Percentiles rank a stretch among this genome's conserved stretches.
Conservation (phyloP, 1,284 basidiomycete genomes). For the Trichosporon ovoides region DNA sequence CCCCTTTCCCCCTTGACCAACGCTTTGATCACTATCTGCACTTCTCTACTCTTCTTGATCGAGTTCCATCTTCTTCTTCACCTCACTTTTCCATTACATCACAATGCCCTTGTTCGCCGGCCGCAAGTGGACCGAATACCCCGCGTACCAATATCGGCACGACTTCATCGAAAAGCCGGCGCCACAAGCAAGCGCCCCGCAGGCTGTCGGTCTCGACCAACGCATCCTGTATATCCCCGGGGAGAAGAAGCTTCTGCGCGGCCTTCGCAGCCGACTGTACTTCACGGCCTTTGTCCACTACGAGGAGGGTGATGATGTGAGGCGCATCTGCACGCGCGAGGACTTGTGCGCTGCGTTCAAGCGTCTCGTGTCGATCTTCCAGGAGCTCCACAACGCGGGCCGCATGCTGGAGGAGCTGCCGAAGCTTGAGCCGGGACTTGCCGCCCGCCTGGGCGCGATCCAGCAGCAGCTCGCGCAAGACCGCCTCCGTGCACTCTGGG, state of each 20-base stretch:
- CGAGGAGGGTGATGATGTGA: background rate
- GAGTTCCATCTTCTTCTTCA: too few species aligned
- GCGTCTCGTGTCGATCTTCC: slow-evolving; percentile 1
- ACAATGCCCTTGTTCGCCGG: background rate
- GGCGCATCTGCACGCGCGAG: background rate
- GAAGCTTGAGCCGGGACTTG: background rate
- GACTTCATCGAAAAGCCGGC: background rate
- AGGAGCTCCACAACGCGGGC: background rate
- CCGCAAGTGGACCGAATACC: slow-evolving; percentile 1
- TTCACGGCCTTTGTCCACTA: background rate
- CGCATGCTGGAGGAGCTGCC: background rate
- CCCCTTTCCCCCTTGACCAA: too few species aligned
- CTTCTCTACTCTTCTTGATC: too few species aligned
- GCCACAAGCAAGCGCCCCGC: background rate
- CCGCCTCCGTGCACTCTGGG: background rate
- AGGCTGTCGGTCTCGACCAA: background rate
- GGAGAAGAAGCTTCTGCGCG: background rate
- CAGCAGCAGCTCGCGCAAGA: background rate
- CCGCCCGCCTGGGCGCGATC: background rate
- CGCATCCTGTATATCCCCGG: background rate
- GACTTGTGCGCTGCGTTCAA: slow-evolving; percentile 1
- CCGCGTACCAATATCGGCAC: background rate
- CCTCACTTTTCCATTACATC: background rate
- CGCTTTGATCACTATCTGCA: too few species aligned
- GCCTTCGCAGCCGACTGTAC: background rate